Conservation (phyloP, 1,284 basidiomycete genomes). For the Erythrobasidium hasegawianum region DNA sequence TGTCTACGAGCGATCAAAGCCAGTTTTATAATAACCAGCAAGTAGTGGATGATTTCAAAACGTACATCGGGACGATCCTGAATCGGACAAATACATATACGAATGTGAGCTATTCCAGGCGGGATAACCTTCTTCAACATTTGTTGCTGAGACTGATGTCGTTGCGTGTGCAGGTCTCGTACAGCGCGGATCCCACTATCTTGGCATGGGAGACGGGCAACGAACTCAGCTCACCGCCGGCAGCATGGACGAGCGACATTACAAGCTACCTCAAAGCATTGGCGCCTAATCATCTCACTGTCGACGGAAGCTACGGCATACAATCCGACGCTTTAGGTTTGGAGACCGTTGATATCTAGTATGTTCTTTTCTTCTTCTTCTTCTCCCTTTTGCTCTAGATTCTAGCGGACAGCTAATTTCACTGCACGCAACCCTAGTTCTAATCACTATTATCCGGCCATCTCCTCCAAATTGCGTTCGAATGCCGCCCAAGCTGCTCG, state of each 20-base stretch:
- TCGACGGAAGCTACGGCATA: slow-evolving; percentile 42
- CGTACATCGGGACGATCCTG: slow-evolving; percentile 37
- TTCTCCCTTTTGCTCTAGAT: no score
- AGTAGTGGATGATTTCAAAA: slow-evolving; percentile 38
- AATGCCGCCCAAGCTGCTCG: slow-evolving; percentile 5
- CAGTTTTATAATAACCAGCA: slow-evolving; percentile 39
- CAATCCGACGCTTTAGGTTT: slow-evolving; percentile 35
- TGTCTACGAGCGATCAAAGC: slow-evolving; percentile 35
- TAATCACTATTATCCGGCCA: slow-evolving; percentile 43
- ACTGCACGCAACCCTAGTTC: no score
- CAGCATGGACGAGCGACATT: slow-evolving; percentile 49
- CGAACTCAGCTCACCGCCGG: slow-evolving; percentile 48
- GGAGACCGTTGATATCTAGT: slow-evolving; percentile 38
- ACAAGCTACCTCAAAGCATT: slow-evolving; percentile 47
- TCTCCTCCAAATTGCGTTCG: slow-evolving; percentile 1
- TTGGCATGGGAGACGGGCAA: slow-evolving; percentile 51
- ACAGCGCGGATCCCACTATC: slow-evolving; percentile 39
- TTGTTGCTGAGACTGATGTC: no score
- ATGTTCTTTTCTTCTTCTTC: not conserved
- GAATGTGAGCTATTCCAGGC: slow-evolving; percentile 39
- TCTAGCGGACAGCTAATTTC: no score
- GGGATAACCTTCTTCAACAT: no score
- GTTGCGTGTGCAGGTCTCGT: slow-evolving; percentile 35
- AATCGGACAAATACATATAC: slow-evolving; percentile 42
- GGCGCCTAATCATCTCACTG: slow-evolving; percentile 48